Evolutionary conservation across 345 rosid species (phyloP).

Genomic region (Erysimum cheiranthoides): DNA sequence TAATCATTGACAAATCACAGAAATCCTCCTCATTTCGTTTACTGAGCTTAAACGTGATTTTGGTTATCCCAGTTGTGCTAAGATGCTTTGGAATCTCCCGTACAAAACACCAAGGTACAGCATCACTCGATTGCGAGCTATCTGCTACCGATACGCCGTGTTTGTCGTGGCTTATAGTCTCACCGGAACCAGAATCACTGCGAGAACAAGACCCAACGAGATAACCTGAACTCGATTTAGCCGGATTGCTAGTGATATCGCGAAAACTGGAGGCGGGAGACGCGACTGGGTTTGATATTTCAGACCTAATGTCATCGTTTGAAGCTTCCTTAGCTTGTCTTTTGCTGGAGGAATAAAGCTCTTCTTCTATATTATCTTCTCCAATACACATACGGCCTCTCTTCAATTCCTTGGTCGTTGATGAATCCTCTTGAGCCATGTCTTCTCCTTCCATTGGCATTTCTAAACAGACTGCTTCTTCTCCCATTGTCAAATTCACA

Average conservation of each 20-base stretch:
- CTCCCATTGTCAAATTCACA: conserved; percentile 55
- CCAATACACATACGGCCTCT: conserved; percentile 48
- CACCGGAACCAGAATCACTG: conserved; percentile 46
- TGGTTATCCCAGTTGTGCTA: conserved; percentile 79
- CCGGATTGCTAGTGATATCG: conserved; percentile 60
- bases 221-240: conserved; percentile 36
- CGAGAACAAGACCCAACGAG: conserved; percentile 46
- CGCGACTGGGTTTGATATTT: conserved; percentile 71
- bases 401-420: conserved; percentile 52
- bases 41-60: conserved; percentile 81
- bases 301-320: conserved; percentile 72
- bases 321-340: conserved; percentile 70
- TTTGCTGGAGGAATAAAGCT: conserved; percentile 48
- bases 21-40: conserved; percentile 68
- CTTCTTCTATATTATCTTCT: conserved; percentile 44
- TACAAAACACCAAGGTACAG: conserved; percentile 61
- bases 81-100: conserved; percentile 85
- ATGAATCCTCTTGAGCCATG: conserved; percentile 38
- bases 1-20: conserved; percentile 2
- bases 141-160: conserved; percentile 25
- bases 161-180: conserved; percentile 57
- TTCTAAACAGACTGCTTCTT: conserved; percentile 54
- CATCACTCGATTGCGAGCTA: conserved; percentile 38
- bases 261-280: conserved; percentile 58
- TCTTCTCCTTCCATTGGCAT: conserved; percentile 37